Base-by-base conservation (phyloP, 2,329 filamentous ascomycete species). In the Coccinonectria pachysandricola region DNA sequence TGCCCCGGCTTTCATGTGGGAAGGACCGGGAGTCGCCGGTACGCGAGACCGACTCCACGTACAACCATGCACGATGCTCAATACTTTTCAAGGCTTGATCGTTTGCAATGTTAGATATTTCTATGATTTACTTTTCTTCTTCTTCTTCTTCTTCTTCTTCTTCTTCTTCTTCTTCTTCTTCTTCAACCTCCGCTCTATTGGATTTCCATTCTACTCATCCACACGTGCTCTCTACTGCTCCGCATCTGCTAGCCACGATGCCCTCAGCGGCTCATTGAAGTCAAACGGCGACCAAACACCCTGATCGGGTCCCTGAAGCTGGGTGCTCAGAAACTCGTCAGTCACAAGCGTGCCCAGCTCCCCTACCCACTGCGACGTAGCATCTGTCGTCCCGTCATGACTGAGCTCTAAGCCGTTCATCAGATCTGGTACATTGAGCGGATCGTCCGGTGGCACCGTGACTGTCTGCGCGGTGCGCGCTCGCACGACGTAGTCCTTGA, bases 281-380 rank as follows among this genome's bases (percentile, higher is more conserved):
- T 52, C 49, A 35, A 52, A 52, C 6, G 46, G 37, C 14, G 40
- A 30, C 29, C 40, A 31, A 9, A 50, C 30, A 5, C 37, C 41
- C 17, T 42, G 36, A 11, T 48, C 46, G 3, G 36, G 25, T 3
- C 36, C 37, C 18, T 48, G 50, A 11, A 52, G 47, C 23, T 53
- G 50, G 33, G 48, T 45, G 26, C 50, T 52, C 27, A 53, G 33
- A 25, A 52, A 51, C 31, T 53, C 50, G 20, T 53, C 50, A 8
- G 50, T 53, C 19, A 53, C 45, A 26, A 53, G 37, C n/a, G 50
- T 51, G 3, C 49, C 50, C 7, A 53, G 28, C 21, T 53, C 50
- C 7, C 49, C 46, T 2, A 37, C 43, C 34, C 45, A 40, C 11
- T 45, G 43, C n/a, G 41, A 43, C 40, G 52, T 39, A 15, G 50